phyloP scores from a whole-genome alignment of 768 basidiomycete species.

The Mycena indigotica region DNA sequence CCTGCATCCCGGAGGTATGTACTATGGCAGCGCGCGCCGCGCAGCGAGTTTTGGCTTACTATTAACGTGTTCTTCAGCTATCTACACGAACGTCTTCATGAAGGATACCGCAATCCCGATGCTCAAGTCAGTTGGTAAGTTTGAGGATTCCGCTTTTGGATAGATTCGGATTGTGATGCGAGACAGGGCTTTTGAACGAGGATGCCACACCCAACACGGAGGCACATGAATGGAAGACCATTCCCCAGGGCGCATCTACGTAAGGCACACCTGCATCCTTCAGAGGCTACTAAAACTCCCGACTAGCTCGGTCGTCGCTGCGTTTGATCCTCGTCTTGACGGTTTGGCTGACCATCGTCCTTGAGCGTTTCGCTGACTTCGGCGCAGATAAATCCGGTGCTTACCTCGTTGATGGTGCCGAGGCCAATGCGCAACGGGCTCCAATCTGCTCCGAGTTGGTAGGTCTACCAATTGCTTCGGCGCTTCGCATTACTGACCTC shows the following conservation, averaged over 20 bases:
- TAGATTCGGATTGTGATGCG: background rate
- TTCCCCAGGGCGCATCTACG: constrained; percentile 3
- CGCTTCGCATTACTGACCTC: background rate
- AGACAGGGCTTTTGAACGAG: background rate
- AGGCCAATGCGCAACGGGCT: background rate
- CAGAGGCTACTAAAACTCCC: background rate
- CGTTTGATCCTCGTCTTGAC: constrained; percentile 3
- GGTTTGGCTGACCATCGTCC: background rate
- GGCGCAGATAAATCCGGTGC: background rate
- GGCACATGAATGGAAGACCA: background rate
- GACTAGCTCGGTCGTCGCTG: background rate
- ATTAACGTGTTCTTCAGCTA: background rate
- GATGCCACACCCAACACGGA: background rate
- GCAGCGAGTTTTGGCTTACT: background rate
- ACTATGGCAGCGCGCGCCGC: no score
- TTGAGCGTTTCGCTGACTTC: background rate
- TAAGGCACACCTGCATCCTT: background rate
- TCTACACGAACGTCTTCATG: background rate
- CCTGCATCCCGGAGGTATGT: constrained; percentile 1
- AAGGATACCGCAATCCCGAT: background rate
- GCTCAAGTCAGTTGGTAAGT: background rate
- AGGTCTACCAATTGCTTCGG: background rate
- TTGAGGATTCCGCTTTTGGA: background rate
- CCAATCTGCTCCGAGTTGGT: background rate
- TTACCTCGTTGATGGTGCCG: background rate